These are phyloP conservation scores for Botrytis deweyae DNA, from an alignment of 2,329 filamentous ascomycete genomes.

Conservation along the genomic window DNA sequence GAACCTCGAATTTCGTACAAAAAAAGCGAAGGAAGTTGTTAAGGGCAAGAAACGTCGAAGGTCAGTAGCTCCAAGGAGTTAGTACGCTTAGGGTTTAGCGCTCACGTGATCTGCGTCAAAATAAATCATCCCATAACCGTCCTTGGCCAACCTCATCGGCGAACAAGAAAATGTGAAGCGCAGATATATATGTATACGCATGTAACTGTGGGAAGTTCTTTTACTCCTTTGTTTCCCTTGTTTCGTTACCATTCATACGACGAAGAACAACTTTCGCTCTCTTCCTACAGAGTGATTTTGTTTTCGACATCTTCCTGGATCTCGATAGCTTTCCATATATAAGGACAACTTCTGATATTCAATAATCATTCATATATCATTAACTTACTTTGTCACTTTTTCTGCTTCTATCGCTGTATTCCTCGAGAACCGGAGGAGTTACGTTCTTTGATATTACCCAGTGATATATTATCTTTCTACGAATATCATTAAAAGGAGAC, in stretches of 20 bases:
- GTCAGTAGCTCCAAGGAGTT: conserved; percentile 6
- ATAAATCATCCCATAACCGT: background rate
- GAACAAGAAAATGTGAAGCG: background rate
- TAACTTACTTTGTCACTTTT: background rate
- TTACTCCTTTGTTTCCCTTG: background rate
- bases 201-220: background rate
- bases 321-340: background rate
- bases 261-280: background rate
- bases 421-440: background rate
- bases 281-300: background rate
- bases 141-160: background rate
- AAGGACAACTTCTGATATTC: background rate
- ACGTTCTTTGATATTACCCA: too few species aligned
- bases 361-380: background rate
- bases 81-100: background rate
- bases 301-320: background rate
- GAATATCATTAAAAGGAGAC: background rate
- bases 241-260: background rate
- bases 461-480: background rate
- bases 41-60: conserved; percentile 16
- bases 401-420: background rate
- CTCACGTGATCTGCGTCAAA: background rate
- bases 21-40: conserved; percentile 17
- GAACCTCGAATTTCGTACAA: conserved; percentile 17
- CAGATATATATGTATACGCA: too few species aligned